Conservation (phyloP, 805 yeast species). For the Candida krabiensis region DNA sequence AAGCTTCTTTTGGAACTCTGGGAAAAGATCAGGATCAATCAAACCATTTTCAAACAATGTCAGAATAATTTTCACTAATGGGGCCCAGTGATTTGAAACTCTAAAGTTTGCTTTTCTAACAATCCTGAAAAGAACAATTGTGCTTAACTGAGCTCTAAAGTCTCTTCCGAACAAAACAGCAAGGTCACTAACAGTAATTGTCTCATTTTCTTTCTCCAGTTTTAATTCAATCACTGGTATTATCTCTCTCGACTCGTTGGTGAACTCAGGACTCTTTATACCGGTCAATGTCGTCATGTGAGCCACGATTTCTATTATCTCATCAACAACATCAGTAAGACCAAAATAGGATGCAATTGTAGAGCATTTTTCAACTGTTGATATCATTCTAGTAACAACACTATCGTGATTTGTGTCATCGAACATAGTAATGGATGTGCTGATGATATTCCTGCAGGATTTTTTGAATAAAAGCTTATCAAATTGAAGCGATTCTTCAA, state of each 20-base stretch:
- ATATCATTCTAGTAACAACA: constrained; percentile 80
- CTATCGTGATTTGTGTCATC: constrained; percentile 90
- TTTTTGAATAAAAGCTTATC: constrained; percentile 71
- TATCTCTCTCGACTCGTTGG: constrained; percentile 34
- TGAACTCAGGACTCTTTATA: constrained; percentile 31
- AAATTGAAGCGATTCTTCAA: constrained; percentile 45
- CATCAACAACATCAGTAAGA: constrained; percentile 57
- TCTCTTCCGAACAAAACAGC: constrained; percentile 86
- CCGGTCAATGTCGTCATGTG: constrained; percentile 66
- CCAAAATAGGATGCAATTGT: constrained; percentile 68
- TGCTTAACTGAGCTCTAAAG: constrained; percentile 87
- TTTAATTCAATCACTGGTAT: constrained; percentile 47
- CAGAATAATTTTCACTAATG: constrained; percentile 57
- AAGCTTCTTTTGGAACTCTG: constrained; percentile 60
- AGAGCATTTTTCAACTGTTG: constrained; percentile 85
- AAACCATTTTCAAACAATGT: constrained; percentile 72
- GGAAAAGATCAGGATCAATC: constrained; percentile 62
- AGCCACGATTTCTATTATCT: constrained; percentile 63
- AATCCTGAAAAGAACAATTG: constrained; percentile 81
- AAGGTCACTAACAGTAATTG: constrained; percentile 74
- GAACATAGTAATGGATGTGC: constrained; percentile 74
- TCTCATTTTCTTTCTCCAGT: constrained; percentile 53
- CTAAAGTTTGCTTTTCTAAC: constrained; percentile 55
- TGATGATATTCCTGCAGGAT: constrained; percentile 62
- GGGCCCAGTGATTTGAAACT: constrained; percentile 56